These are phyloP conservation scores for Starmerella floris DNA, from an alignment of 805 yeast species.

Conservation along the genomic window DNA sequence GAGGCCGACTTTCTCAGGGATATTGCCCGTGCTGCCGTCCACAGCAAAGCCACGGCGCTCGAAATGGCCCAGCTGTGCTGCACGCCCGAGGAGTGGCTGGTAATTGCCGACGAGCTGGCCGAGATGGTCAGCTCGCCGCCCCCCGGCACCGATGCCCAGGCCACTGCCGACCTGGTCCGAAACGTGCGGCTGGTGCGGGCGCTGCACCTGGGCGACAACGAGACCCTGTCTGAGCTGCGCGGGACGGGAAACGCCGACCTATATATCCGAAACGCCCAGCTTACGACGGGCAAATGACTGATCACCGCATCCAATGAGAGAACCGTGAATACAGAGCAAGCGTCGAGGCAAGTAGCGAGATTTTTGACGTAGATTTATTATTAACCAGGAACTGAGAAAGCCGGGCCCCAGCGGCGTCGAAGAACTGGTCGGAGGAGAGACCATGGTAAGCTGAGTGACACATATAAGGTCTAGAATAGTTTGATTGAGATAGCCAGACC, in stretches of 20 bases:
- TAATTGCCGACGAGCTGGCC: conserved; percentile 6
- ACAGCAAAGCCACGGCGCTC: neutral
- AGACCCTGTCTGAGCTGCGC: conserved; percentile 7
- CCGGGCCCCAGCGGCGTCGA: too few species aligned
- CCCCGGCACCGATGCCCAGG: conserved; percentile 1
- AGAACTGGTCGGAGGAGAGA: too few species aligned
- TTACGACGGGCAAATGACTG: neutral
- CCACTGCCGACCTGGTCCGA: conserved; percentile 7
- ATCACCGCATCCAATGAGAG: too few species aligned
- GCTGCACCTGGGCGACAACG: conserved; percentile 15
- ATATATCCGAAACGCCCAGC: neutral
- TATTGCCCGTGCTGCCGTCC: conserved; percentile 8
- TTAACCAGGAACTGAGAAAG: too few species aligned
- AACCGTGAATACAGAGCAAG: too few species aligned
- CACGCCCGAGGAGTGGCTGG: conserved; percentile 16
- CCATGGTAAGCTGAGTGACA: too few species aligned
- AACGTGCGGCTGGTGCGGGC: conserved; percentile 16
- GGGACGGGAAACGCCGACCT: conserved; percentile 3
- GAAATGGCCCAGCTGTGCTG: conserved; percentile 18
- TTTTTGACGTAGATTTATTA: too few species aligned
- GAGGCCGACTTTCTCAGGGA: conserved; percentile 4
- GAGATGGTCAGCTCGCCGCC: conserved; percentile 4
- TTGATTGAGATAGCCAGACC: too few species aligned
- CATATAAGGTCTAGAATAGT: too few species aligned
- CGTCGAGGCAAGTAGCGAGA: too few species aligned